These are phyloP conservation scores for Bonia amplexicaulis DNA, from an alignment of 176 grass and related monocot genomes.

Conservation along the genomic window DNA sequence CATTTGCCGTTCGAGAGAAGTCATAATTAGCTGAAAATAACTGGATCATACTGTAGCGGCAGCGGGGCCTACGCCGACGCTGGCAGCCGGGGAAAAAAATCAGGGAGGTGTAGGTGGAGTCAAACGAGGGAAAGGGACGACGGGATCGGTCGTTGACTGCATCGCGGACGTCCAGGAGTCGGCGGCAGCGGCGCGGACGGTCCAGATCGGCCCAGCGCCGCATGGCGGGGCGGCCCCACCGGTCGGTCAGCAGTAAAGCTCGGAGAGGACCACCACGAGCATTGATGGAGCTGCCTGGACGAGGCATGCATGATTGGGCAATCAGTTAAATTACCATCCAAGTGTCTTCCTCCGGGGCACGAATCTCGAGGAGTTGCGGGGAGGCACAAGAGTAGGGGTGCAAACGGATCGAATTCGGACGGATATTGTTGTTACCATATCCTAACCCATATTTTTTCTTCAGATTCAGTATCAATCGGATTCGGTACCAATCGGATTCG, in stretches of 20 bases:
- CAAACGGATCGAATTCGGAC: too few relatives aligned
- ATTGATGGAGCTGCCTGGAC: slow-evolving; percentile 36
- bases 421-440: too few relatives aligned
- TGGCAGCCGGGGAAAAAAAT: slow-evolving; percentile 25
- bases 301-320: slow-evolving; percentile 24
- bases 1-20: too few relatives aligned
- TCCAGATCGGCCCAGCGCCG: not conserved
- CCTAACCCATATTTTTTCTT: too few relatives aligned
- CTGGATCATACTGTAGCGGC: not conserved
- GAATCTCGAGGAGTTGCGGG: not conserved
- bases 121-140: slow-evolving; percentile 20
- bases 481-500: too few relatives aligned
- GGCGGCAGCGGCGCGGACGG: not conserved
- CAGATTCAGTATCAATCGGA: too few relatives aligned
- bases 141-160: slow-evolving; percentile 12
- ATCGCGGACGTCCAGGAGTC: not conserved
- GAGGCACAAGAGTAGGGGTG: not conserved
- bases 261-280: slow-evolving; percentile 35
- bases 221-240: not conserved
- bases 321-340: slow-evolving; percentile 40
- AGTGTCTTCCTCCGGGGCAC: not conserved
- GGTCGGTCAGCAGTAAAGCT: slow-evolving; percentile 39
- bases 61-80: slow-evolving; percentile 5
- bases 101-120: slow-evolving; percentile 12
- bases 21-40: too few relatives aligned